Evolutionary conservation across 2,329 filamentous ascomycete genomes (phyloP), one percentile per base, ranked within the genome.

Genomic region (Alternaria consortialis): DNA sequence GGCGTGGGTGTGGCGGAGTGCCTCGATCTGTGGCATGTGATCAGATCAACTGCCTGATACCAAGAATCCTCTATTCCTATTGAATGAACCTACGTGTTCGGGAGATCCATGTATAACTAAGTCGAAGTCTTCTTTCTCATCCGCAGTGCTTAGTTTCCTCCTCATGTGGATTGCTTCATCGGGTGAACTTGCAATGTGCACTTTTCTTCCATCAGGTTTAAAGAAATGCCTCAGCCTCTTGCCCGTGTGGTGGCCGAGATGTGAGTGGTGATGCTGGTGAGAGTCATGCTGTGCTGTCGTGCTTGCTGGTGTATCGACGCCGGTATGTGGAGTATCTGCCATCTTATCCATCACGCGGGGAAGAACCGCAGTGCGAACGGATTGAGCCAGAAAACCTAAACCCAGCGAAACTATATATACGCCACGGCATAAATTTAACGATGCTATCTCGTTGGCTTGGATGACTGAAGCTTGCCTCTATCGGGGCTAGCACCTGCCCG

Each of bases 51-150:
- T 12, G 4, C 20, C 20, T 17, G n/a, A 40, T 40, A 17, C 9
- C 37, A 20, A 17, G 37, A 31, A 5, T 5, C 1, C 13, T 23
- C 23, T 5, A 11, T 9, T 11, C 11, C 50, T 34, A 7, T 9
- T 17, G 7, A 40, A 20, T 20, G 20, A 29, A 65, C 73, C 56
- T 53, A 79, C 74, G 70, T 84, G 82, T 63, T 84, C 81, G n/a
- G 75, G 70, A 4, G 84, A 86, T 8, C 87, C 87, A 60, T 85
- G 84, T 52, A 89, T 80, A n/a, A 87, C 84, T 11, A 89, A 74
- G 65, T 88, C 85, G 54, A 87, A 85, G 51, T 84, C 80, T 56
- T 70, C 74, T 65, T 71, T 72, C 65, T 76, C 73, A 11, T 74
- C 72, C 17, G 67, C 66, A 4, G 73, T 70, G 56, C 62, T 64